Evolutionary conservation across 1,284 basidiomycete species (phyloP), one percentile per base, ranked within the genome.

Genomic region (Veloboletus limbatus): DNA sequence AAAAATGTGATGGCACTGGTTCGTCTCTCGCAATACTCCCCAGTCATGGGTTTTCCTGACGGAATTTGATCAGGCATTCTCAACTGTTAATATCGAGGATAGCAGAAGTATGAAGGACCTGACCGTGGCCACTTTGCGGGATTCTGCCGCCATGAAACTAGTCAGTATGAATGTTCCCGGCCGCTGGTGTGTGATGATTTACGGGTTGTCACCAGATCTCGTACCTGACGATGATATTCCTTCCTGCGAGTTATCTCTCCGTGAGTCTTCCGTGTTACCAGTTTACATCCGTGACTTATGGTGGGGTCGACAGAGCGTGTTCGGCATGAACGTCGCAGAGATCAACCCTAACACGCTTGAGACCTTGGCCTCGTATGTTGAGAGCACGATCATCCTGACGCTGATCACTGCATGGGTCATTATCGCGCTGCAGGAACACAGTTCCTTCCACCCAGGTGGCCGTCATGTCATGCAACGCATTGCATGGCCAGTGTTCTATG

Each of bases 1-100:
- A 71, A 68, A 46, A 81, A 81, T 47, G 75, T 76, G 13, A 79
- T 77, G 69, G 63, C 69, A 32, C 55, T 81, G 54, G 78, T 63
- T 34, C 22, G 58, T 59, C 22, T 46, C 16, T 24, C 8, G 2
- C 13, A n/a, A 24, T 36, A 32, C 1, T 17, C 3, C 26, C 16
- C 5, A 2, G 6, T 9, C 5, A 18, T 45, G 5, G 10, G 4
- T 34, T 8, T 40, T 28, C 2, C 40, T 61, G 3, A 58, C 11
- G 10, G 4, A 32, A 6, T 30, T 14, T 31, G 37, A 35, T 3
- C 36, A 79, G 76, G 73, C 72, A 0, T 78, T 76, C 47, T 76
- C 72, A 43, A 75, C 64, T 20, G 70, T 77, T 30, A 77, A 73
- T 45, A 73, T 79, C 8, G 63, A 70, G 26, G 78, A 80, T 46